Percentiles rank a stretch among this genome's conserved stretches.
Conservation (phyloP, 345 rosid genomes). For the Noccaea bulbosa region DNA sequence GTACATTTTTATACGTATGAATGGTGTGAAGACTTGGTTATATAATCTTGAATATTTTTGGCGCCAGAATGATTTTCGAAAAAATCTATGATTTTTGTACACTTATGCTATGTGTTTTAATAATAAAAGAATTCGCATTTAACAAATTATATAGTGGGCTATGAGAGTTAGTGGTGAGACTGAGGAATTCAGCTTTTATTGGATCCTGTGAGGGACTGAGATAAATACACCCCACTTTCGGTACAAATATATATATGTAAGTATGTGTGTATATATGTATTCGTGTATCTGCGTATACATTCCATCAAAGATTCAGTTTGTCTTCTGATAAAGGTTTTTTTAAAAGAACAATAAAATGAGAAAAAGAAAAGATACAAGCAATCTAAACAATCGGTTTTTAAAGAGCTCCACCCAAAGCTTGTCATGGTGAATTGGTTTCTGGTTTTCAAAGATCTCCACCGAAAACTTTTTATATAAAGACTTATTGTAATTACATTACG, state of each 20-base stretch:
- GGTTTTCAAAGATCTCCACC: slow-evolving; percentile 33
- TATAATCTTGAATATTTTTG: slow-evolving; percentile 10
- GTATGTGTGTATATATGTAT: slow-evolving; percentile 8
- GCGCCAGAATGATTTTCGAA: slow-evolving; percentile 32
- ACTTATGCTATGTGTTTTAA: not conserved
- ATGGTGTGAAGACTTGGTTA: not conserved
- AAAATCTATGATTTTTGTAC: not conserved
- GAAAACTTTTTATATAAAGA: not conserved
- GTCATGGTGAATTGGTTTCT: slow-evolving; percentile 25
- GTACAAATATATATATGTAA: not conserved
- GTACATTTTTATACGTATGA: slow-evolving; percentile 19
- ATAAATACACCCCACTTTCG: slow-evolving; percentile 38
- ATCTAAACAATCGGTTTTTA: slow-evolving; percentile 2
- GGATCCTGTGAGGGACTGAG: slow-evolving; percentile 68
- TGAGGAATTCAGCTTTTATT: slow-evolving; percentile 53
- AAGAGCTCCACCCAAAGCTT: slow-evolving; percentile 26
- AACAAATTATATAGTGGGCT: slow-evolving; percentile 14
- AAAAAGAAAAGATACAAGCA: slow-evolving; percentile 16
- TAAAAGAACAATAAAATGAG: slow-evolving; percentile 1
- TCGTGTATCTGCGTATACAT: slow-evolving; percentile 16
- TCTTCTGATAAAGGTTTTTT: slow-evolving; percentile 19
- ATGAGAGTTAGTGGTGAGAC: slow-evolving; percentile 43
- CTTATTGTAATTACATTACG: too few species aligned
- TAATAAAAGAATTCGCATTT: not conserved
- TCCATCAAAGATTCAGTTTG: slow-evolving; percentile 35